Base-by-base conservation (phyloP, 176 grass and related monocot species). In the Rhynchospora tenuis region DNA sequence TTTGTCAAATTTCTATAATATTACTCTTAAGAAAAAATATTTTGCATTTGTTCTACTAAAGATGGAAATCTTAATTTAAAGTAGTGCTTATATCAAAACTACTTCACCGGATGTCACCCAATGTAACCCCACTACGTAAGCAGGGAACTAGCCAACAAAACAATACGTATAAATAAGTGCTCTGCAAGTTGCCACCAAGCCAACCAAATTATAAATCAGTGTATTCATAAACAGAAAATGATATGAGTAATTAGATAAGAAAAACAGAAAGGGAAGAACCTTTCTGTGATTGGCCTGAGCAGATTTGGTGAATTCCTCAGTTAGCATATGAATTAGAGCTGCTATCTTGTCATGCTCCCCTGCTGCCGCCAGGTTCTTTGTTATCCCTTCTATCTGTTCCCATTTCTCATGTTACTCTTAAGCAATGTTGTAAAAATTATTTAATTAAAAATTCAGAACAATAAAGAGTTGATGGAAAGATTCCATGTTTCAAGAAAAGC, bases 321-420 rank as follows among this genome's bases (percentile, higher is more conserved):
- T 86, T 78, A 99, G 91, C 77, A 95, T 51, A 2, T 27, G 24
- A 84, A 99, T 92, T 52, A 99, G 84, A 3, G 96, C 84, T 7
- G 91, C 78, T 85, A 99, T 95, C 85, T 95, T 99, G 16, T 99
- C 96, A 58, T 99, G 96, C 69, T 99, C 96, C 54, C 91, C 91
- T 0, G 89, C 84, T 10, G 85, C 67, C 22, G 93, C 83, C 19
- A 99, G 89, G 77, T 92, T 91, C 51, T 99, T 99, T 76, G 94
- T 89, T 81, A 95, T 93, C 64, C 91, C 93, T 83, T 99, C 96
- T 81, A 99, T 92, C 93, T 99, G 88, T 60, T 66, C 59, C 11
- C 4, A 26, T 83, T 52, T 76, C 5, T 76, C 73, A 55, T 55
- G 12, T 76, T 76, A 76, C 48, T 55, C 45, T 28, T 55, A 47